Evolutionary conservation across 2,329 filamentous ascomycete species (phyloP).

Genomic region (Cercospora zeina): DNA sequence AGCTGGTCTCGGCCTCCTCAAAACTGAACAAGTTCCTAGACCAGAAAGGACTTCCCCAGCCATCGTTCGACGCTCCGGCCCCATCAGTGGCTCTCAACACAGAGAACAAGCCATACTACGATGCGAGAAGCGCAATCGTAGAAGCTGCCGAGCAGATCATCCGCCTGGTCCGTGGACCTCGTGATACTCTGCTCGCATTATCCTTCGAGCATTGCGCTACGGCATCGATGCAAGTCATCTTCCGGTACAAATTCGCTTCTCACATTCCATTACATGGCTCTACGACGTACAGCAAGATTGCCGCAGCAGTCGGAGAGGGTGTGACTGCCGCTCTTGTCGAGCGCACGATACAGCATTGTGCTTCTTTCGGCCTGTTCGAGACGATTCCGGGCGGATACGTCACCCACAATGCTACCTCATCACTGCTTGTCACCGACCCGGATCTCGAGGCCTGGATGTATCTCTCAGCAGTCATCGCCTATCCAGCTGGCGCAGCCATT

Average conservation of each 20-base stretch:
- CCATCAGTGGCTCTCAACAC: conserved; percentile 11
- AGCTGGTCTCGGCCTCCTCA: conserved; percentile 14
- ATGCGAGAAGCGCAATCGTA: conserved; percentile 18
- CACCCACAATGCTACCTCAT: conserved; percentile 26
- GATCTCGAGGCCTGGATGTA: conserved; percentile 32
- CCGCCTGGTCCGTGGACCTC: conserved; percentile 18
- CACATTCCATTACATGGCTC: conserved; percentile 18
- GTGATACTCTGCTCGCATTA: conserved; percentile 11
- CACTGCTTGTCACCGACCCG: conserved; percentile 30
- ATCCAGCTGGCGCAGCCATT: conserved; percentile 28
- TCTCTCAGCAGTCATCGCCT: conserved; percentile 29
- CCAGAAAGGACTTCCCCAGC: conserved; percentile 12
- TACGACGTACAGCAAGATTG: conserved; percentile 17
- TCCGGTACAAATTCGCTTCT: conserved; percentile 18
- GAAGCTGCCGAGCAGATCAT: conserved; percentile 21
- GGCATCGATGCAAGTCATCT: conserved; percentile 12
- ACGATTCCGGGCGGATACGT: conserved; percentile 22
- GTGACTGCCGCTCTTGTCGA: conserved; percentile 26
- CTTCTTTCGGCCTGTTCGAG: conserved; percentile 28
- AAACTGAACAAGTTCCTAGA: conserved; percentile 14
- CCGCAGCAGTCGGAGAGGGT: conserved; percentile 13
- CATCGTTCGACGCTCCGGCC: conserved; percentile 13
- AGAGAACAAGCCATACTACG: conserved; percentile 15
- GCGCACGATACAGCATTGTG: conserved; percentile 27
- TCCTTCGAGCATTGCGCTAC: conserved; percentile 19